Base-by-base conservation (phyloP, 768 basidiomycete species). In the Psilocybe azurescens region DNA sequence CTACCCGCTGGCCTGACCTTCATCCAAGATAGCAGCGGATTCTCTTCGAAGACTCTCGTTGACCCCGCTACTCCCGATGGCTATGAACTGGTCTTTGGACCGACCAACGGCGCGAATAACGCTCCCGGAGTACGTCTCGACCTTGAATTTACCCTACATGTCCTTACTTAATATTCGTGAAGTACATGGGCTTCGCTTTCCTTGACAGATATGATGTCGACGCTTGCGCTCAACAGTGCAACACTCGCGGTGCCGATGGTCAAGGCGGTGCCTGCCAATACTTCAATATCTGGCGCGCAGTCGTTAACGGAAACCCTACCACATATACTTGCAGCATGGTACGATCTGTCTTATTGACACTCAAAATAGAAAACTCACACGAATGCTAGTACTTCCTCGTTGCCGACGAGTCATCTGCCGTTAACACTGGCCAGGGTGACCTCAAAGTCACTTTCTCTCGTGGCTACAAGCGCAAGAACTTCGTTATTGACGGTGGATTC, bases 161-260 rank as follows among this genome's bases (percentile, higher is more conserved):
- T 24, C 5, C 9, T n/a, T 18, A 41, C 41, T 0, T 39, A 29
- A 20, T 52, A 30, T 20, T 33, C n/a, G 3, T 53, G 18, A 52
- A 82, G 83, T 84, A 83, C 67, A 83, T 83, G 81, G 81, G 81
- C 59, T 84, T 81, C 60, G 79, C 76, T 10, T 82, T 82, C 72
- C 70, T 83, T 18, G 78, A 80, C 62, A 71, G 75, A 53, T 84
- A 84, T 65, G 82, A 83, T 60, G 79, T 80, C 53, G 64, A 74
- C 7, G 79, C 79, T 5, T 84, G 82, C 53, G 79, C 83, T 13
- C 67, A 69, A 16, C 73, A 78, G 32, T 84, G 83, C 67, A 82
- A 80, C 58, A 72, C 70, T 11, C 78, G 81, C 30, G 77, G 73
- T 7, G 72, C 78, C 3, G 81, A 84, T 60, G 66, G 72, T 5